A percentile compares a stretch with the other conserved stretches of the same genome.
These are phyloP conservation scores for Thielaviopsis euricoi DNA, from an alignment of 2,329 filamentous ascomycete genomes.

Conservation along the genomic window DNA sequence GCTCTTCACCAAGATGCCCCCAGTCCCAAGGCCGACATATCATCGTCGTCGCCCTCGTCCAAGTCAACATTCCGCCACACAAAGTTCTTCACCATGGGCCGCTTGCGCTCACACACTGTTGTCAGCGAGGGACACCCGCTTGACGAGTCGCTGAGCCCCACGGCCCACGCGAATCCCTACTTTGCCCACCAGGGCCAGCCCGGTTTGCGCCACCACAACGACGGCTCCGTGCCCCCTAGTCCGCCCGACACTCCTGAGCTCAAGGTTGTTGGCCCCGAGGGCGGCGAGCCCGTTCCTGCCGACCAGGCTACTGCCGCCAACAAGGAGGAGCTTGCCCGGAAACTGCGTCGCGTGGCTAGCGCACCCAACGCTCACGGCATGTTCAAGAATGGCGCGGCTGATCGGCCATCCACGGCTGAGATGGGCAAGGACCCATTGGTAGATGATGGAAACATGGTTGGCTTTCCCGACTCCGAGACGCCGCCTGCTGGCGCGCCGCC, in stretches of 20 bases:
- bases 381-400: slow-evolving; percentile 45
- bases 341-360: slow-evolving; percentile 84
- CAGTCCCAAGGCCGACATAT: slow-evolving; percentile 13
- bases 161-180: slow-evolving; percentile 89
- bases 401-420: slow-evolving; percentile 71
- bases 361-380: slow-evolving; percentile 93
- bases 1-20: slow-evolving; percentile 3
- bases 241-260: slow-evolving; percentile 78
- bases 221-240: slow-evolving; percentile 79
- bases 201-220: slow-evolving; percentile 84
- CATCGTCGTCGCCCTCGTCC: slow-evolving; percentile 13
- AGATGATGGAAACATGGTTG: slow-evolving; percentile 32
- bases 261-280: slow-evolving; percentile 53
- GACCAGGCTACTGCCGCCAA: slow-evolving; percentile 58
- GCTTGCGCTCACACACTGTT: slow-evolving; percentile 77
- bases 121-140: slow-evolving; percentile 84
- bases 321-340: slow-evolving; percentile 87
- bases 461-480: slow-evolving; percentile 22
- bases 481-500: slow-evolving; percentile 16
- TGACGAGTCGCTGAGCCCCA: slow-evolving; percentile 80
- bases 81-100: slow-evolving; percentile 74
- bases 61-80: slow-evolving; percentile 66
- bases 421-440: slow-evolving; percentile 62
- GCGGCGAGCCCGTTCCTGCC: slow-evolving; percentile 24
- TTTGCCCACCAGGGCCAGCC: slow-evolving; percentile 94